Evolutionary conservation across 208 protist genomes (phyloP).

Genomic region (Acanthamoeba royreba): DNA sequence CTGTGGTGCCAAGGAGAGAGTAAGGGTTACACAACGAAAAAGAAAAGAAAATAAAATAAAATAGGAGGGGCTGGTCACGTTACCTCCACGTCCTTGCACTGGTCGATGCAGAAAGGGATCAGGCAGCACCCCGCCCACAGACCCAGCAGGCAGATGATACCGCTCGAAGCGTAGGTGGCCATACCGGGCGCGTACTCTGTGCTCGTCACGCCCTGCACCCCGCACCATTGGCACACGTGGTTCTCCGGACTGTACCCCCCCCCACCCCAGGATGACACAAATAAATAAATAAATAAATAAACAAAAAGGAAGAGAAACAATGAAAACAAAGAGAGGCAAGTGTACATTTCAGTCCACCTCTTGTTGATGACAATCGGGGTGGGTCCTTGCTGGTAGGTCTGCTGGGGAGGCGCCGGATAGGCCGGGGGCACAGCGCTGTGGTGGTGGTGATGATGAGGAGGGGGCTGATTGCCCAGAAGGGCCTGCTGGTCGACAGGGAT

Average conservation of each 20-base stretch:
- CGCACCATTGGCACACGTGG: constrained; percentile 37
- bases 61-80: no score
- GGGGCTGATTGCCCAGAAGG: background rate
- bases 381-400: constrained; percentile 31
- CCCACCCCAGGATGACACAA: background rate
- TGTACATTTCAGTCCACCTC: background rate
- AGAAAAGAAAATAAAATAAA: background rate
- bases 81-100: constrained; percentile 32
- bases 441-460: background rate
- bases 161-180: background rate
- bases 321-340: background rate
- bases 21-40: background rate
- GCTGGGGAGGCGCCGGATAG: background rate
- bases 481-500: background rate
- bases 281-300: background rate
- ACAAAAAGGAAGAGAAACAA: no score
- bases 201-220: background rate
- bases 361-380: background rate
- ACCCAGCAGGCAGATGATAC: background rate
- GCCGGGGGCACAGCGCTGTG: background rate
- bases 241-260: background rate
- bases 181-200: background rate
- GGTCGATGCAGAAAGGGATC: constrained; percentile 25
- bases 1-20: background rate
- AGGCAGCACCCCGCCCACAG: constrained; percentile 6